Conservation (phyloP, 257 asterid species). For the Nicotiana noctiflora region DNA sequence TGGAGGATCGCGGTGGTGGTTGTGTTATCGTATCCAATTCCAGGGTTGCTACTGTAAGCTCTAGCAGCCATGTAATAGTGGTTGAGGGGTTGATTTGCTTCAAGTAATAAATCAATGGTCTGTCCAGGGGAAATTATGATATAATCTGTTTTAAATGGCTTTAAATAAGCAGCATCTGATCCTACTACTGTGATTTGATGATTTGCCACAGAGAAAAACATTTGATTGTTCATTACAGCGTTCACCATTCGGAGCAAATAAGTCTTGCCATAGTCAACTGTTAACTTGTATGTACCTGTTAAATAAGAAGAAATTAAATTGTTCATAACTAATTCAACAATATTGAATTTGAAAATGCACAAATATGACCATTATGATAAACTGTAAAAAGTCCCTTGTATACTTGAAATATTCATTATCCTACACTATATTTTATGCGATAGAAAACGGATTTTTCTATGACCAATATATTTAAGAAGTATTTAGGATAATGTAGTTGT, state of each 20-base stretch:
- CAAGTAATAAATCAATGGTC: conserved; percentile 42
- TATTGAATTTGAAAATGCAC: too few relatives aligned
- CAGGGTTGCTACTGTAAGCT: conserved; percentile 17
- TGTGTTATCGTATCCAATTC: conserved; percentile 1
- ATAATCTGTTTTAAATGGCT: conserved; percentile 30
- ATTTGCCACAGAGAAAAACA: conserved; percentile 46
- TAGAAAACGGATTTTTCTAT: too few relatives aligned
- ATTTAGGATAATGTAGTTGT: too few relatives aligned
- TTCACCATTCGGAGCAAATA: conserved; percentile 47
- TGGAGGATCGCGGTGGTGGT: conserved; percentile 38
- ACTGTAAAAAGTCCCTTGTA: too few relatives aligned
- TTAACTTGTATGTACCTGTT: conserved; percentile 40
- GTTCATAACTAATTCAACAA: too few relatives aligned
- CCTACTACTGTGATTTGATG: conserved; percentile 51
- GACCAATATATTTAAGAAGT: too few relatives aligned
- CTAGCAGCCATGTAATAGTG: conserved; percentile 56
- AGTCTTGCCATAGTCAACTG: conserved; percentile 36
- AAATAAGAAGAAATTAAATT: neutral
- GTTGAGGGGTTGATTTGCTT: conserved; percentile 40
- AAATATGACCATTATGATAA: too few relatives aligned
- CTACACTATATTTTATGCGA: too few relatives aligned
- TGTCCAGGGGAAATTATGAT: conserved; percentile 52
- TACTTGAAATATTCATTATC: too few relatives aligned
- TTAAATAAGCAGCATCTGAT: conserved; percentile 47
- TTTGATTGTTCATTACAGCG: conserved; percentile 47